Evolutionary conservation across 768 basidiomycete species (phyloP).

Genomic region (Pleurotus citrinopileatus): DNA sequence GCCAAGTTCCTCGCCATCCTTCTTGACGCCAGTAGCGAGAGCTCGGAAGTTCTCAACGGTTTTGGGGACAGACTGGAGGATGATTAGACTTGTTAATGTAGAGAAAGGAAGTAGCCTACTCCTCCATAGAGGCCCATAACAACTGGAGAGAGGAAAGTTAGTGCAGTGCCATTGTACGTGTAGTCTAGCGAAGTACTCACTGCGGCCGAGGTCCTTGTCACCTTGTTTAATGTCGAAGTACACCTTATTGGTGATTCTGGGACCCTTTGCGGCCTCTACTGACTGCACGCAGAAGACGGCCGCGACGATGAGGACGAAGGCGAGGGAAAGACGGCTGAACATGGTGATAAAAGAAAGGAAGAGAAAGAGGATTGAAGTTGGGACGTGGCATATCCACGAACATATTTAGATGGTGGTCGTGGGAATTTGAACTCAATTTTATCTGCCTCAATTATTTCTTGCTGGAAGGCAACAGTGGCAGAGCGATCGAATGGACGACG

Average conservation of each 20-base stretch:
- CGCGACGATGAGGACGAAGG: constrained; percentile 58
- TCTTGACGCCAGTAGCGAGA: constrained; percentile 78
- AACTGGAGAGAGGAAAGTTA: constrained; percentile 45
- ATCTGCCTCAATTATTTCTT: not conserved
- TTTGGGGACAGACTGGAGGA: constrained; percentile 82
- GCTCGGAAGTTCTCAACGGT: constrained; percentile 98
- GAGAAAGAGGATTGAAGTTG: constrained; percentile 9
- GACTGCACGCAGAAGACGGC: constrained; percentile 71
- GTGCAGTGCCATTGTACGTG: constrained; percentile 8
- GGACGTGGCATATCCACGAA: constrained; percentile 6
- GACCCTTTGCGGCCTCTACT: constrained; percentile 81
- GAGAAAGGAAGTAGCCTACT: constrained; percentile 40
- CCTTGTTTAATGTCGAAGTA: constrained; percentile 96
- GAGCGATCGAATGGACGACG: constrained; percentile 69
- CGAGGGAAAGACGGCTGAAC: constrained; percentile 62
- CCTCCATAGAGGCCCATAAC: constrained; percentile 89
- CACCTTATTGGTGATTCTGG: constrained; percentile 88
- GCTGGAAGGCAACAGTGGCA: not conserved
- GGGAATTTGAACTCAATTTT: constrained; percentile 11
- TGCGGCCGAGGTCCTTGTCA: constrained; percentile 77
- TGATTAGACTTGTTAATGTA: not conserved
- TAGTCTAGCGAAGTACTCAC: constrained; percentile 38
- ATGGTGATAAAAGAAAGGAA: constrained; percentile 34
- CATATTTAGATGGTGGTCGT: constrained; percentile 6
- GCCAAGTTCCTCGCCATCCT: constrained; percentile 73